Evolutionary conservation across 192 early-diverging fungal species (phyloP), one percentile per base, ranked within the genome.

Genomic region (Backusella macrospora): DNA sequence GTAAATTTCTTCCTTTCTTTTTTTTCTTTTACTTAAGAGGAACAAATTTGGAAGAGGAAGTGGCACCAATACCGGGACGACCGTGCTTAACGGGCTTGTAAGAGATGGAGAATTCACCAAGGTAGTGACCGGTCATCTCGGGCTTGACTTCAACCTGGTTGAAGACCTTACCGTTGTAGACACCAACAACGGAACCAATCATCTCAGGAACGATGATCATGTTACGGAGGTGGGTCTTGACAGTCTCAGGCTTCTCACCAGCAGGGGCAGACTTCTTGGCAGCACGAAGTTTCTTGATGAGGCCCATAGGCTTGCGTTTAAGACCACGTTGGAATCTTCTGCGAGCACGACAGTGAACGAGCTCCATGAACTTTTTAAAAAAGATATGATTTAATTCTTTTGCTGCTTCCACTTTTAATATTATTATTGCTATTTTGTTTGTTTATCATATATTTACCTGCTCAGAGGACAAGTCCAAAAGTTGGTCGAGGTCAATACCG

Each of bases 31-130:
- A 93, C 87, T 92, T 92, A 82, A 94, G 89, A 73, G 92, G 92
- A 84, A 94, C 90, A 84, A 95, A 97, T 86, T 95, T 92, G 78
- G 95, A 96, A 80, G 94, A 95, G 89, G 96, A 91, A 81, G 97
- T 96, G 80, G 95, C 96, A 95, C 97, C 97, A 82, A 96, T 96
- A 94, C 97, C 97, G 73, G 97, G 95, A 83, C 96, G 94, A 93
- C 97, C 97, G 94, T 99, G 97, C 85, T 91, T 94, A 83, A 99
- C 97, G 71, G 96, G 96, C 93, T 99, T 99, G 93, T 99, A 99
- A 77, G 96, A 85, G 83, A 99, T 95, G 76, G 76, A 77, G 76
- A 77, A 77, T 67, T 77, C 76, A 40, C 71, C 76, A 40, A 77
- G 71, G 59, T 77, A 77, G 71, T 77, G 76, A 63, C 70, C 76